phyloP scores from a whole-genome alignment of 345 rosid genomes.

The Eucalyptus tenuipes region DNA sequence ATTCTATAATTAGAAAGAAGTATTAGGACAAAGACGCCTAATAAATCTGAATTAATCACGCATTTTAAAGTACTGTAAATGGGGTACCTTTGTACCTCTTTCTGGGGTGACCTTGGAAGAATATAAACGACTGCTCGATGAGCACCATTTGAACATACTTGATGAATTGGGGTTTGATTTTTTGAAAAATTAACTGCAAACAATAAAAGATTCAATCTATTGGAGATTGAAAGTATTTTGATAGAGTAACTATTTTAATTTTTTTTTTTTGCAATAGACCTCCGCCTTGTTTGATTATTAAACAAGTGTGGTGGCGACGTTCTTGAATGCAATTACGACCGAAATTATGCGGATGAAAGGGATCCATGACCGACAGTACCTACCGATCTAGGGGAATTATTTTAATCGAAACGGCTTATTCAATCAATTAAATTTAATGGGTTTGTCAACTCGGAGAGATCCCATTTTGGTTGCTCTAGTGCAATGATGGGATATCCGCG shows the following conservation, averaged over 20 bases:
- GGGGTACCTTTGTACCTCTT: neutral
- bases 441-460: neutral
- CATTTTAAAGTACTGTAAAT: neutral
- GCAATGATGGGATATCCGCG: neutral
- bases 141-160: neutral
- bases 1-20: neutral
- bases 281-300: neutral
- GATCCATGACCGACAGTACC: neutral
- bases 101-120: neutral
- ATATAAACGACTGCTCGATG: neutral
- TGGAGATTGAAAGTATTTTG: neutral
- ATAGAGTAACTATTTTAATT: neutral
- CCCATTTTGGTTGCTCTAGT: neutral
- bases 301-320: neutral
- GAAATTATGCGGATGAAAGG: neutral
- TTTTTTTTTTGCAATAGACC: neutral
- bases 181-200: neutral
- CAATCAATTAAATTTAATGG: neutral
- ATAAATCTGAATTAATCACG: neutral
- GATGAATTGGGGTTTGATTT: neutral
- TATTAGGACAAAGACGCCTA: neutral
- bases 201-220: neutral
- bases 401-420: neutral
- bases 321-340: neutral
- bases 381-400: neutral